phyloP scores from a whole-genome alignment of 1,139 yeast species.

The Blastobotrys petasosporus region DNA sequence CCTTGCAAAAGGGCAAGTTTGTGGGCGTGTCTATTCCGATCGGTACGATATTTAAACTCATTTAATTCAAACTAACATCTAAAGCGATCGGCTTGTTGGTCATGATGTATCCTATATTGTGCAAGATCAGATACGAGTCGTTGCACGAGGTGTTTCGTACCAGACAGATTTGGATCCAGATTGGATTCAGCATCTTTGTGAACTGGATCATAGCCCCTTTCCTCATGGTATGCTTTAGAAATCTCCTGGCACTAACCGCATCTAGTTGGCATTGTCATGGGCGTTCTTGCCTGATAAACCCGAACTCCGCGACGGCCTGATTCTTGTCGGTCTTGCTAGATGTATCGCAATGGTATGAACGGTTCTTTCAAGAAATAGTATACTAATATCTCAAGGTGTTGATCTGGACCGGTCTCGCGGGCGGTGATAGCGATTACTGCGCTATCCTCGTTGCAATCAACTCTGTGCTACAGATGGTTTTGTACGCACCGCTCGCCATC shows the following conservation, averaged over 20 bases:
- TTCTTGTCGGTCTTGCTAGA: slow-evolving; percentile 55
- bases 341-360: slow-evolving; percentile 66
- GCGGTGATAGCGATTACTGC: slow-evolving; percentile 48
- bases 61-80: too few species aligned
- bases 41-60: too few species aligned
- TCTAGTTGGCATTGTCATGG: slow-evolving; percentile 46
- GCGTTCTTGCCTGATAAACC: slow-evolving; percentile 43
- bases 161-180: slow-evolving; percentile 31
- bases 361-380: background rate
- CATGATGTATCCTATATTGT: slow-evolving; percentile 57
- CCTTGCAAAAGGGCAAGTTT: slow-evolving; percentile 25
- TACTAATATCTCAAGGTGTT: too few species aligned
- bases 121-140: slow-evolving; percentile 49
- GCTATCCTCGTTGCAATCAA: slow-evolving; percentile 50
- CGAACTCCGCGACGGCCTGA: slow-evolving; percentile 50
- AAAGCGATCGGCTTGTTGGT: slow-evolving; percentile 46
- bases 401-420: slow-evolving; percentile 55
- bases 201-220: slow-evolving; percentile 58
- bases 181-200: slow-evolving; percentile 40
- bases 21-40: slow-evolving; percentile 40
- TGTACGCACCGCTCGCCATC: slow-evolving; percentile 51
- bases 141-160: slow-evolving; percentile 27
- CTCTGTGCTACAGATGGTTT: slow-evolving; percentile 46
- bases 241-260: background rate
- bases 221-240: slow-evolving; percentile 36